Base-by-base conservation (phyloP, 805 yeast species). In the Candida vaughaniae region DNA sequence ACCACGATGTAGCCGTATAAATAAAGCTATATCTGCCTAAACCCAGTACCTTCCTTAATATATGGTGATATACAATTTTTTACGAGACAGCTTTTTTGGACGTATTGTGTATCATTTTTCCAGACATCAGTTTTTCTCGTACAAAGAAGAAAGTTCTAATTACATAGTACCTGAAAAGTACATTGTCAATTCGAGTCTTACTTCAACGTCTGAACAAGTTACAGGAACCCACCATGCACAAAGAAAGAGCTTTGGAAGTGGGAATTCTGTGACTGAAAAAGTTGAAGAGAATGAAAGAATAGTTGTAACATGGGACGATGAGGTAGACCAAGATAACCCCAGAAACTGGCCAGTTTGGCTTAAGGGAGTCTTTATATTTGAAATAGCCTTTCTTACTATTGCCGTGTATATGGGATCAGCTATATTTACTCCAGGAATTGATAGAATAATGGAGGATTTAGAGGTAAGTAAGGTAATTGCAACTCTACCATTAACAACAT, bases 351-450 rank as follows among this genome's bases (percentile, higher is more conserved):
- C 78, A 0, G 15, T 48, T 0, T 30, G 38, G 17, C 61, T 66
- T 33, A 75, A 72, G 47, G 29, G 54, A 2, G 31, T 73, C 18
- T 60, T 72, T 31, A 49, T 69, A 3, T 55, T 70, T 8, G 26
- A 29, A 19, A 33, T 36, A 8, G 15, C 25, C 18, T 23, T 35
- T 11, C 35, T 35, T 14, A 35, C 42, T 6, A 26, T 31, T 16
- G 29, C 78, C 3, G 74, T 77, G 0, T 78, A 80, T 39, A 73
- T 76, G 66, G 79, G 78, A 9, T 67, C 82, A 0, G 74, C 83
- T 3, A 64, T 77, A 22, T 69, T 73, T 41, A 70, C 82, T 0
- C 83, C 85, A 1, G 75, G 78, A 14, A 58, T 71, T 27, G 62
- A 54, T 15, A 54, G 62, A n/a, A 54, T 80, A 16, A 66, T 62